phyloP scores from a whole-genome alignment of 2,329 filamentous ascomycete species.

The Xylogone sp. region DNA sequence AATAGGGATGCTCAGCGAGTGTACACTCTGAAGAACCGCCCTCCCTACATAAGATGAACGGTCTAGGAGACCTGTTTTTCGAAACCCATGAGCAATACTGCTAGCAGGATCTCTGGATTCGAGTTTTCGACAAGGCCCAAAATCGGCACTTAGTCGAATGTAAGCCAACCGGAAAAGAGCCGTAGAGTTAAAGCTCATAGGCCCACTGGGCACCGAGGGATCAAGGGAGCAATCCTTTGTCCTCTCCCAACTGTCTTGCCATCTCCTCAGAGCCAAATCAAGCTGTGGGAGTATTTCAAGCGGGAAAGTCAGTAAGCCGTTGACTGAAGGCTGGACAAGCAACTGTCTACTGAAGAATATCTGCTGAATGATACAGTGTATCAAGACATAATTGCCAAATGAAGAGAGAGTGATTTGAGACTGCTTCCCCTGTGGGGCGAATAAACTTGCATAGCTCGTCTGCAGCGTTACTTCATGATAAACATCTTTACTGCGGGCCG shows the following conservation, averaged over 20 bases:
- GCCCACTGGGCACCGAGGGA: conserved; percentile 50
- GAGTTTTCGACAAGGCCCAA: conserved; percentile 57
- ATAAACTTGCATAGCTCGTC: neutral
- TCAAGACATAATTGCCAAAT: conserved; percentile 53
- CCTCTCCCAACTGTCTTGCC: conserved; percentile 57
- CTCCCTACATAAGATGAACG: conserved; percentile 57
- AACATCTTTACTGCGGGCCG: neutral
- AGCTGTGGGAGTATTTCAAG: conserved; percentile 30
- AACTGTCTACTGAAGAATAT: conserved; percentile 63
- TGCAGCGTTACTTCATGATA: neutral
- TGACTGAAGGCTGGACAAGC: neutral
- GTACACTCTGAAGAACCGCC: conserved; percentile 63
- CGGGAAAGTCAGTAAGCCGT: neutral
- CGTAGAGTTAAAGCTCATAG: conserved; percentile 61
- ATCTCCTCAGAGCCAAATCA: conserved; percentile 50
- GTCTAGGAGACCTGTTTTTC: conserved; percentile 38
- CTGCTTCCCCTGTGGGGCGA: neutral
- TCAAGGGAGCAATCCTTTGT: conserved; percentile 30
- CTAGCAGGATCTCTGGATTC: conserved; percentile 58
- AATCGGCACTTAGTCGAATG: conserved; percentile 62
- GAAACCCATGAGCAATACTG: neutral
- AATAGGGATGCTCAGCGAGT: conserved; percentile 63
- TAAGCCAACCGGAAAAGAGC: conserved; percentile 57
- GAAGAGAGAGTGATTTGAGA: neutral
- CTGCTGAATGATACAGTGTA: conserved; percentile 68